These are phyloP conservation scores for Sporothrix variecibatus DNA, from an alignment of 2,329 filamentous ascomycete genomes.

Conservation along the genomic window DNA sequence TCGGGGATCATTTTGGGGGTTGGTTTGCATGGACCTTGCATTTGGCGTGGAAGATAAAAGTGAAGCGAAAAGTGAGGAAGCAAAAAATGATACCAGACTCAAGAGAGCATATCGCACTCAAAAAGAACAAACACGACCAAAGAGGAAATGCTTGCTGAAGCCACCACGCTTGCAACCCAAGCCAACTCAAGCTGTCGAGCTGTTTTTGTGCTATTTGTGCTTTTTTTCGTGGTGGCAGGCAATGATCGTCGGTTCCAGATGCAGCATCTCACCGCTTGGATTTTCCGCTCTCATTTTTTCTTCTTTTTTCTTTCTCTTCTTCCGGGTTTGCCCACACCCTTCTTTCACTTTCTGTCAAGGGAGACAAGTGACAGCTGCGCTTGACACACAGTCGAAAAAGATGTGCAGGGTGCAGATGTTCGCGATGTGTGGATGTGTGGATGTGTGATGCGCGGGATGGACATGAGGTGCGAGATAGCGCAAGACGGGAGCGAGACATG, in stretches of 20 bases:
- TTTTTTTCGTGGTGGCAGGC: neutral
- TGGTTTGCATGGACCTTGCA: slow-evolving; percentile 17
- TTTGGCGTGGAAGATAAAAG: neutral
- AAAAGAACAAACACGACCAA: neutral
- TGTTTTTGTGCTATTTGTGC: neutral
- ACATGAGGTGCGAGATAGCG: slow-evolving; percentile 10
- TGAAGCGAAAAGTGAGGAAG: slow-evolving; percentile 1
- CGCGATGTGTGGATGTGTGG: neutral
- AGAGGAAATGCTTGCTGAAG: slow-evolving; percentile 8
- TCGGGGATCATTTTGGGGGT: neutral
- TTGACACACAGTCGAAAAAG: neutral
- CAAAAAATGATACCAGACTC: neutral
- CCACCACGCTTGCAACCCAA: neutral
- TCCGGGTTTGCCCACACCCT: too few relatives aligned
- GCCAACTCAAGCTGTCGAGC: neutral
- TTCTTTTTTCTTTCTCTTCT: neutral
- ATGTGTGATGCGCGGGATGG: slow-evolving; percentile 6
- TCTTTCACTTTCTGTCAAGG: neutral
- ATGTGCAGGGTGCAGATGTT: neutral
- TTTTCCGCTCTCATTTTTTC: neutral
- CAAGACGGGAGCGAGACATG: slow-evolving; percentile 14
- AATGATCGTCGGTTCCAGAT: slow-evolving; percentile 14
- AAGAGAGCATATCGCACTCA: too few relatives aligned
- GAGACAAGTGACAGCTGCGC: neutral
- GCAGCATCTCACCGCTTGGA: slow-evolving; percentile 14